phyloP scores from a whole-genome alignment of 106 monocot genomes.

The Dioscorea alata region DNA sequence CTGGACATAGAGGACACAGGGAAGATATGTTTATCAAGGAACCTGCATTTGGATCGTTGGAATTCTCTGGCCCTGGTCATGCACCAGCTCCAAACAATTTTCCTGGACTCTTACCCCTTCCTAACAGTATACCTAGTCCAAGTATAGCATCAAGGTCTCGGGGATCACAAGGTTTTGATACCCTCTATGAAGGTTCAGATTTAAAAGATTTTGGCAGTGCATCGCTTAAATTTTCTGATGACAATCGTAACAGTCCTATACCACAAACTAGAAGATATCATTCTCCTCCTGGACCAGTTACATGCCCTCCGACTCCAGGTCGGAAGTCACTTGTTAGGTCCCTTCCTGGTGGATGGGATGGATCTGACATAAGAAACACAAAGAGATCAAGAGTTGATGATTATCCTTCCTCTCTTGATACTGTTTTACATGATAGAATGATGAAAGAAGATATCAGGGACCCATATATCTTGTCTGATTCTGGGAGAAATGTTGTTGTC shows the following conservation, averaged over 20 bases:
- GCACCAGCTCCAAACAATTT: conserved; percentile 25
- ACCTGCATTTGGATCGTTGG: conserved; percentile 32
- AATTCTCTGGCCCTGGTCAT: conserved; percentile 25
- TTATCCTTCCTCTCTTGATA: conserved; percentile 19
- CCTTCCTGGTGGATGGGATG: conserved; percentile 35
- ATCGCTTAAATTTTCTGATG: conserved; percentile 15
- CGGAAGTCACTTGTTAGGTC: conserved; percentile 16
- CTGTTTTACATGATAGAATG: conserved; percentile 23
- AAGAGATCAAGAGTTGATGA: conserved; percentile 77
- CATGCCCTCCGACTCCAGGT: conserved; percentile 17
- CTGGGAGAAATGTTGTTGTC: conserved; percentile 18
- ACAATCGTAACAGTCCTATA: conserved; percentile 9
- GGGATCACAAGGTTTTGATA: conserved; percentile 33
- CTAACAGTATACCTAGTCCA: conserved; percentile 20
- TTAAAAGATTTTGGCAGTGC: conserved; percentile 24
- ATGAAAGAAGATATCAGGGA: conserved; percentile 11
- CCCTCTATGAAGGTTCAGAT: conserved; percentile 21
- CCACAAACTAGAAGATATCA: conserved; percentile 25
- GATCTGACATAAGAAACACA: conserved; percentile 53
- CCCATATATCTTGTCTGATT: conserved; percentile 12
- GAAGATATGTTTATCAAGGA: conserved; percentile 47
- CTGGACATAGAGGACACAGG: conserved; percentile 22
- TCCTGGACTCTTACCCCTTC: conserved; percentile 26
- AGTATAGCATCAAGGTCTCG: conserved; percentile 24
- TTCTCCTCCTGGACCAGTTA: conserved; percentile 42